These are phyloP conservation scores for Multifurca ochricompacta DNA, from an alignment of 768 basidiomycete genomes.

Conservation along the genomic window DNA sequence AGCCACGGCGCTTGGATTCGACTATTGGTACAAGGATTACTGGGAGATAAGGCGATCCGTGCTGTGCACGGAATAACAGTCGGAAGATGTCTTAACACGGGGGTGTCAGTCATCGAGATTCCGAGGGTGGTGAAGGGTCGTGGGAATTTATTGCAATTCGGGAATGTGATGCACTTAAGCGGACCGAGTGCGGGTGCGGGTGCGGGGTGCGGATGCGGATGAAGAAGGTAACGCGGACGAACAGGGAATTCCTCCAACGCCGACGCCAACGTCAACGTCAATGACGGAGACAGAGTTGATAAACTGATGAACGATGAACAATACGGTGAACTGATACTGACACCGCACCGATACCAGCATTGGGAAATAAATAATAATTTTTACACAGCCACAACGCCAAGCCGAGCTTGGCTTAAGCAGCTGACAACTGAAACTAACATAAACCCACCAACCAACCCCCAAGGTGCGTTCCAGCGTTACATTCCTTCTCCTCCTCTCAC, in stretches of 20 bases:
- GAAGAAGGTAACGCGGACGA: conserved; percentile 47
- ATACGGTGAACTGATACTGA: too few relatives aligned
- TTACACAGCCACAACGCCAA: conserved; percentile 5
- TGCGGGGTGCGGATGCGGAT: conserved; percentile 23
- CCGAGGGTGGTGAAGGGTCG: conserved; percentile 26
- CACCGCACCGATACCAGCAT: too few relatives aligned
- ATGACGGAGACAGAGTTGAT: too few relatives aligned
- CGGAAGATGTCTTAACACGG: conserved; percentile 43
- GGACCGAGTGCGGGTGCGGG: conserved; percentile 23
- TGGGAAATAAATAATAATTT: background rate
- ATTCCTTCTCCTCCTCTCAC: background rate
- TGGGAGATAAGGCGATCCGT: conserved; percentile 33
- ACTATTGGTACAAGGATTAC: conserved; percentile 41
- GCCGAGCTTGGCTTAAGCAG: background rate
- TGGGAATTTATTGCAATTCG: conserved; percentile 44
- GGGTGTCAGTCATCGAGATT: conserved; percentile 55
- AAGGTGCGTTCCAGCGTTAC: background rate
- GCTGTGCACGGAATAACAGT: conserved; percentile 29
- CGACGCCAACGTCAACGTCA: too few relatives aligned
- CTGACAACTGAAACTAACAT: background rate
- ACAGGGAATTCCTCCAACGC: conserved; percentile 14
- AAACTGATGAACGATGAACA: too few relatives aligned
- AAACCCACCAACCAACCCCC: too few relatives aligned
- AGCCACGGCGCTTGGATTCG: conserved; percentile 63
- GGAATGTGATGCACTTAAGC: conserved; percentile 46